These are phyloP conservation scores for Aspergillus oerlinghausenensis DNA, from an alignment of 2,329 filamentous ascomycete species.

Conservation along the genomic window DNA sequence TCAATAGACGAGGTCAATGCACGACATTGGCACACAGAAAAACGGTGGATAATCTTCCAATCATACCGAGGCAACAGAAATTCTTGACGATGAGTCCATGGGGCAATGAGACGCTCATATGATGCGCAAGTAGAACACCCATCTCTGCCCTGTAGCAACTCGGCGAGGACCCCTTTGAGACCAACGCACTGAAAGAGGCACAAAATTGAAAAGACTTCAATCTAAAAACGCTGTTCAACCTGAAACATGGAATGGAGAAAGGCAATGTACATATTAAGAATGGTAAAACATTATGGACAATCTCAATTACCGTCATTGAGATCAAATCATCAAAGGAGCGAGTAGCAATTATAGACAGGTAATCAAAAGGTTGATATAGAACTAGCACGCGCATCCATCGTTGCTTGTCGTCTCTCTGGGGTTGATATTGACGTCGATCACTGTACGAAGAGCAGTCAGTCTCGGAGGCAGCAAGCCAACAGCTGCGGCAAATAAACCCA, in stretches of 20 bases:
- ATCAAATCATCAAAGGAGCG: conserved; percentile 8
- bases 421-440: conserved; percentile 91
- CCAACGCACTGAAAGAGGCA: neutral
- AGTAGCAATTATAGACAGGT: conserved; percentile 9
- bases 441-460: conserved; percentile 44
- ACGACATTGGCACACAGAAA: neutral
- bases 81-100: neutral
- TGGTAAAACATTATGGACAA: conserved; percentile 33
- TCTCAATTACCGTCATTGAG: conserved; percentile 27
- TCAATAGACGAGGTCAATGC: neutral
- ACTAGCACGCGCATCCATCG: conserved; percentile 66
- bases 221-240: conserved; percentile 31
- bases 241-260: conserved; percentile 17
- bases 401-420: conserved; percentile 62
- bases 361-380: conserved; percentile 6
- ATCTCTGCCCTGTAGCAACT: neutral
- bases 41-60: too few relatives aligned
- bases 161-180: neutral
- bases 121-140: conserved; percentile 9
- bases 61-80: neutral
- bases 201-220: neutral
- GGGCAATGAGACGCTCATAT: neutral
- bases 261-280: conserved; percentile 38
- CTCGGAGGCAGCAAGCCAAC: neutral
- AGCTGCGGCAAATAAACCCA: conserved; percentile 45